A percentile compares a stretch with the other conserved stretches of the same genome.
Evolutionary conservation across 2,329 filamentous ascomycete genomes (phyloP).

Genomic region (Cercospora citrullina): DNA sequence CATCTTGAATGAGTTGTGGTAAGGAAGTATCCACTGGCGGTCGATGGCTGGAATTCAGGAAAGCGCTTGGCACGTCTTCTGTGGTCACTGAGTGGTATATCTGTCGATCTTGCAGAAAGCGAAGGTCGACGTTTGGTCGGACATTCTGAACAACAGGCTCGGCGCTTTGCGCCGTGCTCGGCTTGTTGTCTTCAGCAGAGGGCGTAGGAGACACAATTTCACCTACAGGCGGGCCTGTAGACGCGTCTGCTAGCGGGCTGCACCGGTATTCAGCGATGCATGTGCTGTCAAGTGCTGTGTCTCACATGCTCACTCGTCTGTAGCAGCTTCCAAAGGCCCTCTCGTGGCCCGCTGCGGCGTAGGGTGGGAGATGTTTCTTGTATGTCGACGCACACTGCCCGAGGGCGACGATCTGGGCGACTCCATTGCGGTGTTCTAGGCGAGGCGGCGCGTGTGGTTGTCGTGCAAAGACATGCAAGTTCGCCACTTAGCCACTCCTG

Average conservation of each 20-base stretch:
- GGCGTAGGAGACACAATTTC: not conserved
- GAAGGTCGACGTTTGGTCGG: constrained; percentile 63
- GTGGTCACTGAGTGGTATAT: constrained; percentile 78
- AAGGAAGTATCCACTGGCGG: constrained; percentile 66
- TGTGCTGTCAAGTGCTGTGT: not conserved
- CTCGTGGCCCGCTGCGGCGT: constrained; percentile 69
- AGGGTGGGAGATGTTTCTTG: constrained; percentile 36
- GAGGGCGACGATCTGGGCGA: constrained; percentile 30
- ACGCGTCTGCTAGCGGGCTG: constrained; percentile 31
- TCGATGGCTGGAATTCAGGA: constrained; percentile 67
- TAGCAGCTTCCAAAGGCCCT: constrained; percentile 67
- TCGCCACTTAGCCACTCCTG: not conserved
- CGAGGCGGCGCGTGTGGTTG: not conserved
- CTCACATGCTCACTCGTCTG: constrained; percentile 63
- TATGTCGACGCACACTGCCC: constrained; percentile 34
- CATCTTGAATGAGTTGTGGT: constrained; percentile 64
- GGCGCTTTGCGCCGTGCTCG: constrained; percentile 16
- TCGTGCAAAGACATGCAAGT: not conserved
- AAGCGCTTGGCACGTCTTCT: constrained; percentile 62
- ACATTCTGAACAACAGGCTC: constrained; percentile 20
- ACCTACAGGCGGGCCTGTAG: constrained; percentile 22
- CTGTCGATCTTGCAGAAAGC: constrained; percentile 74
- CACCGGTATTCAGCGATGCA: constrained; percentile 26
- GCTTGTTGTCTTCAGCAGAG: constrained; percentile 5
- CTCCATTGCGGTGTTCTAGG: constrained; percentile 25